Evolutionary conservation across 73 alveolate species (phyloP).

Genomic region (Diophrys appendiculata): DNA sequence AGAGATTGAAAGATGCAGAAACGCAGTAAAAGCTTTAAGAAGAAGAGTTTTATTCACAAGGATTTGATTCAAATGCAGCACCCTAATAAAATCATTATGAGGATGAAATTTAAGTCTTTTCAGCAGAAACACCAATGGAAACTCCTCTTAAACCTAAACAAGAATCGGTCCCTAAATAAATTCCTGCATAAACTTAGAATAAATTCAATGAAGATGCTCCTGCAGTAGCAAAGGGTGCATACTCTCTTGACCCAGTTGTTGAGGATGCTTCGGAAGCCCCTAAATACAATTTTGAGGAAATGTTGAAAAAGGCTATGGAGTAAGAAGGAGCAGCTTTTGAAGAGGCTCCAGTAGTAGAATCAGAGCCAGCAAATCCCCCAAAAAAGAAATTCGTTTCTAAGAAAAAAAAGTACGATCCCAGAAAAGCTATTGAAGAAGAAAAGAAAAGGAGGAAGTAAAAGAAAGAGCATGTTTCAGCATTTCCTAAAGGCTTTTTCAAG

Average conservation of each 20-base stretch:
- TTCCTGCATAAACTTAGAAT: background rate
- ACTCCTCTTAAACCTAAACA: background rate
- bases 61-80: too few relatives aligned
- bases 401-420: constrained; percentile 11
- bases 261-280: background rate
- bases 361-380: constrained; percentile 1
- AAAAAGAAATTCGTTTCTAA: constrained; percentile 1
- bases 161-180: background rate
- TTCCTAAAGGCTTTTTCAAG: constrained; percentile 19
- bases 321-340: background rate
- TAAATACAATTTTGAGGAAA: constrained; percentile 29
- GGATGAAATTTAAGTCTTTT: background rate
- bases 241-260: background rate
- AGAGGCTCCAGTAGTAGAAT: background rate
- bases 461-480: constrained; percentile 6
- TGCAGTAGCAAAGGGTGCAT: background rate
- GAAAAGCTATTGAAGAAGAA: constrained; percentile 13
- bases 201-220: background rate
- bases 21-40: too few relatives aligned
- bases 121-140: background rate
- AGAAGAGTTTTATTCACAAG: too few relatives aligned
- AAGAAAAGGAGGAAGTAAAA: background rate
- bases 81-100: too few relatives aligned
- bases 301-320: constrained; percentile 11
- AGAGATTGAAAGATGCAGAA: background rate